A percentile compares a stretch with the other conserved stretches of the same genome.
Conservation (phyloP, 306 rosid species). For the Coriaria nepalensis region DNA sequence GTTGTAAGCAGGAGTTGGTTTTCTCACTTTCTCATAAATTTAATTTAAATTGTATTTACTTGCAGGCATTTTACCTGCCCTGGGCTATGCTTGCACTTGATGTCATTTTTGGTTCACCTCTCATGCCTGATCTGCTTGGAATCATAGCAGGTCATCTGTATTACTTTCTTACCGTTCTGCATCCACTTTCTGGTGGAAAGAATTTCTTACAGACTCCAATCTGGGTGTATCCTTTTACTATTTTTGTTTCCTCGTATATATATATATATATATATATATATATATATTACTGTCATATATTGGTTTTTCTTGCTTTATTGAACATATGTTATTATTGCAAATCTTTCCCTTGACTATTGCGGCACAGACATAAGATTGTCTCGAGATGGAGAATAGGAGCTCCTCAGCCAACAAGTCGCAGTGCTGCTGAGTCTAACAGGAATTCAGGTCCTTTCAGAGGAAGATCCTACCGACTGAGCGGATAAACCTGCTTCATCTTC, state of each 20-base stretch:
- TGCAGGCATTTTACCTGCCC: constrained; percentile 95
- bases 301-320: background rate
- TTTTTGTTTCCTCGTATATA: background rate
- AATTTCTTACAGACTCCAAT: constrained; percentile 63
- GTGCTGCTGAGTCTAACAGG: constrained; percentile 34
- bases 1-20: constrained; percentile 4
- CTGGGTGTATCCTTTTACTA: constrained; percentile 84
- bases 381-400: constrained; percentile 74
- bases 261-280: background rate
- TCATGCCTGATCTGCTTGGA: constrained; percentile 61
- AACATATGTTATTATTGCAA: background rate
- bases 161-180: constrained; percentile 90
- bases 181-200: constrained; percentile 84
- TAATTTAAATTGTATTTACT: constrained; percentile 5
- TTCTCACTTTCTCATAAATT: constrained; percentile 12
- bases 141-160: constrained; percentile 91
- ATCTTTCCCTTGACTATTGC: constrained; percentile 30
- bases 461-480: constrained; percentile 60
- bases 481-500: constrained; percentile 11
- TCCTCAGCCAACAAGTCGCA: constrained; percentile 29
- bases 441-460: constrained; percentile 75
- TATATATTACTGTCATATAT: background rate
- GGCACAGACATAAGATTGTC: constrained; percentile 52
- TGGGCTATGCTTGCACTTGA: constrained; percentile 96
- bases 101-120: constrained; percentile 67